These are phyloP conservation scores for Ulvella scutata DNA, from an alignment of 139 green algal genomes.

Conservation along the genomic window DNA sequence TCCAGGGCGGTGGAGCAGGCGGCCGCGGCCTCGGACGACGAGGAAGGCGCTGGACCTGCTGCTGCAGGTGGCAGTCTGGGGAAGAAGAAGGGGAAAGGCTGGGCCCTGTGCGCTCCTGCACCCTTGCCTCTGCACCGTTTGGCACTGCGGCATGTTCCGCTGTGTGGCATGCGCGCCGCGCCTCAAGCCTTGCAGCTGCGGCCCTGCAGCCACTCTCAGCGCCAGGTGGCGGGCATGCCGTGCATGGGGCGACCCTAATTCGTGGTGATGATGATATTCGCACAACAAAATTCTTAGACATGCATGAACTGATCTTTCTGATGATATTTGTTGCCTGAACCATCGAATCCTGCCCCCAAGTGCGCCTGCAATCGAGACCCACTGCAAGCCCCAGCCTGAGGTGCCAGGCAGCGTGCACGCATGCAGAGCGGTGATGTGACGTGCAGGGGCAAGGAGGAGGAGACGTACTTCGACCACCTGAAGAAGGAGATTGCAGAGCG, in stretches of 20 bases:
- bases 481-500: constrained; percentile 71
- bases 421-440: constrained; percentile 6
- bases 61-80: background rate
- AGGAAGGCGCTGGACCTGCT: constrained; percentile 11
- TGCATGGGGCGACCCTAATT: no score
- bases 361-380: background rate
- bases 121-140: background rate
- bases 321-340: constrained; percentile 2
- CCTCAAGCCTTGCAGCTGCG: no score
- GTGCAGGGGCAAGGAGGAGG: constrained; percentile 29
- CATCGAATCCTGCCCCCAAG: background rate
- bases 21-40: constrained; percentile 8
- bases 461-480: constrained; percentile 78
- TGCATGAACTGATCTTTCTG: constrained; percentile 1
- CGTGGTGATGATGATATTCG: background rate
- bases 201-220: no score
- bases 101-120: background rate
- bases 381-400: background rate
- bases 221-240: no score
- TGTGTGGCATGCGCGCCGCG: no score
- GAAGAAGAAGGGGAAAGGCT: constrained; percentile 4
- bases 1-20: constrained; percentile 6
- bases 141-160: no score
- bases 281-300: constrained; percentile 4
- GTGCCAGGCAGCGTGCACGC: background rate